phyloP scores from a whole-genome alignment of 345 rosid genomes.

The Populus pruinosa region DNA sequence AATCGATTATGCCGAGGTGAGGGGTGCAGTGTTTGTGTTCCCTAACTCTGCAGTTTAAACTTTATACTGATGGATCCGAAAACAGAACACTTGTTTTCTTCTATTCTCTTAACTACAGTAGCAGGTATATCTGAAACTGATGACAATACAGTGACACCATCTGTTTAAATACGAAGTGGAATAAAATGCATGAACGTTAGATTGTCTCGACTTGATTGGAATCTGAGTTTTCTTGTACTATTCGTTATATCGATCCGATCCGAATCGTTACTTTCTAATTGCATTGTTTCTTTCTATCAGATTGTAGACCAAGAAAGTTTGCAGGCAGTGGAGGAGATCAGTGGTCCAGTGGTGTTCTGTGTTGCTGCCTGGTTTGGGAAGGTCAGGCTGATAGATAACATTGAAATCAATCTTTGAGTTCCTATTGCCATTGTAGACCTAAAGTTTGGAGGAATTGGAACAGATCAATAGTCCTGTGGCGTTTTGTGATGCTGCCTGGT shows the following conservation, averaged over 20 bases:
- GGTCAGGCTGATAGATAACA: constrained; percentile 80
- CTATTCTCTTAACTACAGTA: too few species aligned
- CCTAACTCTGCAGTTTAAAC: not conserved
- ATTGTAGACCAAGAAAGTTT: constrained; percentile 69
- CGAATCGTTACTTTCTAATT: not conserved
- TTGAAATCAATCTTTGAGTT: constrained; percentile 49
- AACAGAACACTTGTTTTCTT: not conserved
- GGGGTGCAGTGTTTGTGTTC: not conserved
- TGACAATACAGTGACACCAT: too few species aligned
- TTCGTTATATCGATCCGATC: not conserved
- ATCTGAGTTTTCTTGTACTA: not conserved
- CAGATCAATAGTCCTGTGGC: constrained; percentile 55
- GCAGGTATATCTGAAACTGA: too few species aligned
- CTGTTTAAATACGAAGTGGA: not conserved
- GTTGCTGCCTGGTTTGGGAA: constrained; percentile 80
- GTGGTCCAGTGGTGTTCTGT: constrained; percentile 58
- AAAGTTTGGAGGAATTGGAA: constrained; percentile 48
- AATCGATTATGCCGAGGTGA: constrained; percentile 89
- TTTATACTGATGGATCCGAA: not conserved
- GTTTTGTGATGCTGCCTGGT: constrained; percentile 68
- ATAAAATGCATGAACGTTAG: not conserved
- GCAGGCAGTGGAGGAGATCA: constrained; percentile 54
- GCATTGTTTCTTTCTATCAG: constrained; percentile 28
- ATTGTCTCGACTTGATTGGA: not conserved
- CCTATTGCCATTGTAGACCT: constrained; percentile 46